phyloP scores from a whole-genome alignment of 2,329 filamentous ascomycete genomes.

The Penicillium hordei region DNA sequence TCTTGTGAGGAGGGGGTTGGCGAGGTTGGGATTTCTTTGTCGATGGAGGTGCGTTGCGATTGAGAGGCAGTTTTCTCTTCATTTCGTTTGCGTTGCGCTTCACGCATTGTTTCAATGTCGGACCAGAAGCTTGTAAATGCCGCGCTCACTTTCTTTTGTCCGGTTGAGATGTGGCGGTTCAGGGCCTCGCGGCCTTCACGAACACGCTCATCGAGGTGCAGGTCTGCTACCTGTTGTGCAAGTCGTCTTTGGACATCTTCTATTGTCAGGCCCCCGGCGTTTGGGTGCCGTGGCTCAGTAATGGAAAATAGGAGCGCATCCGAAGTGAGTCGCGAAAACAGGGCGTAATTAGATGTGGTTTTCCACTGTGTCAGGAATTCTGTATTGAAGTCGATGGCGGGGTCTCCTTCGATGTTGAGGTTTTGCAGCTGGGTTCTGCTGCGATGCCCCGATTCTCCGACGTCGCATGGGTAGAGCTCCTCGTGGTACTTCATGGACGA shows the following conservation, averaged over 20 bases:
- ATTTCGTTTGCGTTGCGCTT: slow-evolving; percentile 62
- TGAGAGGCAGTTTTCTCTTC: slow-evolving; percentile 34
- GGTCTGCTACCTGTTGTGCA: slow-evolving; percentile 86
- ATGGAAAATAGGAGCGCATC: slow-evolving; percentile 92
- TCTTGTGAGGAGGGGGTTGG: slow-evolving; percentile 26
- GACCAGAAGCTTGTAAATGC: slow-evolving; percentile 87
- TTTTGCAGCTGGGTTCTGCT: slow-evolving; percentile 54
- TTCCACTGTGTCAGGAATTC: slow-evolving; percentile 90
- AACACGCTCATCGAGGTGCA: slow-evolving; percentile 89
- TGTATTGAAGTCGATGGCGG: slow-evolving; percentile 74
- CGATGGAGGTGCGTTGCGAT: slow-evolving; percentile 33
- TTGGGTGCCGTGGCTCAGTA: slow-evolving; percentile 88
- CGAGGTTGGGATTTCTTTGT: slow-evolving; percentile 26
- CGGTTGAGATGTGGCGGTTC: slow-evolving; percentile 83
- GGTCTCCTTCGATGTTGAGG: slow-evolving; percentile 73
- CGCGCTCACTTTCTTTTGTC: slow-evolving; percentile 81
- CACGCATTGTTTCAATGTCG: slow-evolving; percentile 80
- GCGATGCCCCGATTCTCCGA: slow-evolving; percentile 44
- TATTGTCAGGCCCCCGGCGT: slow-evolving; percentile 85
- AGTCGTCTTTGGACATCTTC: slow-evolving; percentile 91
- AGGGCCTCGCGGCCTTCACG: slow-evolving; percentile 79
- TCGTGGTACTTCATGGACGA: slow-evolving; percentile 87
- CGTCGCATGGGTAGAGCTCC: slow-evolving; percentile 55
- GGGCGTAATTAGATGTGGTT: slow-evolving; percentile 82
- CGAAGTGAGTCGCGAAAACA: slow-evolving; percentile 73